Base-by-base conservation (phyloP, 1,139 yeast genomes). In the Kodamaea sp. region DNA sequence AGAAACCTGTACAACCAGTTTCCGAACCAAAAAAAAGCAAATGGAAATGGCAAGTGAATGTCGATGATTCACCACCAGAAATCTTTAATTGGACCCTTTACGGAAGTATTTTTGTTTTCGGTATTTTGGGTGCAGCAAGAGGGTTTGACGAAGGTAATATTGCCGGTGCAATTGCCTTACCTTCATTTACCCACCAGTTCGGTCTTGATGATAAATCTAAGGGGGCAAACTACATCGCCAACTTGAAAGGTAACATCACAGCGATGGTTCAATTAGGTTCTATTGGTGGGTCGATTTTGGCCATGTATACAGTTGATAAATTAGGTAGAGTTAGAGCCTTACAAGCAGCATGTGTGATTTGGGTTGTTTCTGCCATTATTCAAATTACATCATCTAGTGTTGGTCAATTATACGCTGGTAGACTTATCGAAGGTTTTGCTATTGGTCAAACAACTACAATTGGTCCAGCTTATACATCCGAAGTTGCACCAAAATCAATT, bases 241-340 rank as follows among this genome's bases (percentile, higher is more conserved):
- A 73, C 43, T 53, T 70, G 46, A 71, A 68, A 45, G 76, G 82
- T 7, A 78, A 76, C 50, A 77, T 79, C 48, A 73, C 78, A 2
- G 65, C 82, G 6, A 79, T 79, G 83, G 84, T 79, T 4, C 81
- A 77, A 50, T 56, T 79, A 33, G 84, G 84, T 3, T 71, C 79
- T 24, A 71, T 79, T 42, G 81, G 74, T 30, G 85, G 85, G 22
- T 65, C 79, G 15, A 40, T 78, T 8, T 42, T 78, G 27, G 79
- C 83, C 3, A 63, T 70, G 53, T 67, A 61, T 44, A 53, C 75
- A 3, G 77, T 72, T 30, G 85, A 80, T 53, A 63, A 60, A 33
- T 56, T 79, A 28, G 86, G 86, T 5, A 65, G 85, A 46, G 65
- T 77, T 36, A 60, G 78, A 46, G 65, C 81, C 6, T 57, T 78